phyloP scores from a whole-genome alignment of 164 flowering plant species.

The Malania oleifera region DNA sequence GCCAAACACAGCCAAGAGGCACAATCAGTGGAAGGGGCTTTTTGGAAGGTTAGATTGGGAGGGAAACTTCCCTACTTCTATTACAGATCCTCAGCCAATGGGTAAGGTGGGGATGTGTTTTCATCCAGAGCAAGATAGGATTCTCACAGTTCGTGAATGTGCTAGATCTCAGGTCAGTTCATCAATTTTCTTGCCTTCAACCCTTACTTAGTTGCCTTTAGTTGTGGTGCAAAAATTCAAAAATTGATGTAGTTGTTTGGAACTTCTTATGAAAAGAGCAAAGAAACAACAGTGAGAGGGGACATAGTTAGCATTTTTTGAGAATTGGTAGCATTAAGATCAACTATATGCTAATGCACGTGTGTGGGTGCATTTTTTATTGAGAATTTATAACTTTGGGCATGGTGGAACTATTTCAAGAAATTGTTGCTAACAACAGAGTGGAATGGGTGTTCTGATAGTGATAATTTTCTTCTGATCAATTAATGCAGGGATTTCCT shows the following conservation, averaged over 20 bases:
- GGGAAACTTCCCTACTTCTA: constrained; percentile 91
- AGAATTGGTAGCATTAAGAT: too few species aligned
- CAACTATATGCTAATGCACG: too few species aligned
- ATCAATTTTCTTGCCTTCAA: too few species aligned
- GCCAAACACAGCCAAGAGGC: constrained; percentile 87
- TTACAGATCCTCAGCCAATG: constrained; percentile 97
- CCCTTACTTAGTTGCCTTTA: background rate
- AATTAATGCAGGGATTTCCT: constrained; percentile 63
- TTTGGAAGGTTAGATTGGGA: constrained; percentile 97
- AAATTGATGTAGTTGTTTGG: too few species aligned
- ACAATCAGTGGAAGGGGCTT: constrained; percentile 92
- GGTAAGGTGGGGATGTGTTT: constrained; percentile 98
- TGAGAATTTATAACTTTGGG: too few species aligned
- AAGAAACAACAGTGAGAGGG: too few species aligned
- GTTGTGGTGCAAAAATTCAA: background rate
- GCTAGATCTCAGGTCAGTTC: constrained; percentile 83
- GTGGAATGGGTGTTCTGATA: too few species aligned
- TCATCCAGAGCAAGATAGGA: constrained; percentile 93
- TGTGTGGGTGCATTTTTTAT: too few species aligned
- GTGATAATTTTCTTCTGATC: background rate
- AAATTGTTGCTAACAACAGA: too few species aligned
- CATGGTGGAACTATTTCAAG: too few species aligned
- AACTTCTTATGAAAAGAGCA: too few species aligned
- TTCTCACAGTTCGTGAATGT: constrained; percentile 91
- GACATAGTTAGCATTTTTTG: too few species aligned